A percentile compares a stretch with the other conserved stretches of the same genome.
Evolutionary conservation across 169 alveolate species (phyloP).

Genomic region (Sarcocystis neurona): DNA sequence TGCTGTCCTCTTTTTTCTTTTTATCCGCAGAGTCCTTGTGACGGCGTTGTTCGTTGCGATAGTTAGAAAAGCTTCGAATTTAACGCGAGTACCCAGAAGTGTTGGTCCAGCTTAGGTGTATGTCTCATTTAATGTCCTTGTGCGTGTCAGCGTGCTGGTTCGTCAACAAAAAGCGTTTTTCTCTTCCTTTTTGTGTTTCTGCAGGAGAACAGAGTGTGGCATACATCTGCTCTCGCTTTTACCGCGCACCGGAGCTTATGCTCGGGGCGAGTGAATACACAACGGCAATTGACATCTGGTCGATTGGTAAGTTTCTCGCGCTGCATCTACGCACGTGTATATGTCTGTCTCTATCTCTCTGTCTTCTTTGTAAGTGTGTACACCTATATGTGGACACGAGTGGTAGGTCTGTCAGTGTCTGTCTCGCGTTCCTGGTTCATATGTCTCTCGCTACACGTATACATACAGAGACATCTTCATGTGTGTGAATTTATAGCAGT

Average conservation of each 20-base stretch:
- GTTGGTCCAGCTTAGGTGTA: no score
- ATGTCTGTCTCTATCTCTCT: neutral
- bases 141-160: no score
- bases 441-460: no score
- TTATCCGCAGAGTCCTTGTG: no score
- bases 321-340: neutral
- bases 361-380: neutral
- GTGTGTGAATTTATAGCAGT: no score
- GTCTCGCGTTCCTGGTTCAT: neutral
- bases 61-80: no score
- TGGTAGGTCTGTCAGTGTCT: neutral
- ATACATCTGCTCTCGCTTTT: slow-evolving; percentile 96
- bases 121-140: no score
- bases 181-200: neutral
- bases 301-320: slow-evolving; percentile 78
- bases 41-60: no score
- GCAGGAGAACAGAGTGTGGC: slow-evolving; percentile 67
- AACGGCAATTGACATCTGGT: slow-evolving; percentile 97
- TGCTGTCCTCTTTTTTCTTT: no score
- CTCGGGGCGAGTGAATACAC: slow-evolving; percentile 97
- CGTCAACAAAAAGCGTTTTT: no score
- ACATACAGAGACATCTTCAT: no score
- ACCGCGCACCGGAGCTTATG: slow-evolving; percentile 99
- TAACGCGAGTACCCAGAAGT: no score
- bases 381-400: neutral